Evolutionary conservation across 148 eudicot genomes (phyloP).

Genomic region (Amaranthus palmeri): DNA sequence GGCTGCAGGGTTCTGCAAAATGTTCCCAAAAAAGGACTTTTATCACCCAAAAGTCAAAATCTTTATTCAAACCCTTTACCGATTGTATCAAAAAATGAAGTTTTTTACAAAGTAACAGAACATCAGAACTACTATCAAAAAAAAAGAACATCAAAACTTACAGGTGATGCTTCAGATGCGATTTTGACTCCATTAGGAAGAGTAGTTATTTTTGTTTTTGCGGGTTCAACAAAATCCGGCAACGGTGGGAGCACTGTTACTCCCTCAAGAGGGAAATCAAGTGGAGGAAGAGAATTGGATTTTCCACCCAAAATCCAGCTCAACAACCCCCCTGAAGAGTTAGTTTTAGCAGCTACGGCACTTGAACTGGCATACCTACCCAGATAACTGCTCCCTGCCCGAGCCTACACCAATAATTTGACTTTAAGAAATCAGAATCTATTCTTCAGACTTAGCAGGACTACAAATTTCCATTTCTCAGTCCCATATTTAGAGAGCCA

Average conservation of each 20-base stretch:
- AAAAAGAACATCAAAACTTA: constrained; percentile 30
- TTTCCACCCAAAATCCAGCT: constrained; percentile 68
- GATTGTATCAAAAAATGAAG: background rate
- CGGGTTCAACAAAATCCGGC: constrained; percentile 75
- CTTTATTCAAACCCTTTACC: background rate
- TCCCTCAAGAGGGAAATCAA: constrained; percentile 71
- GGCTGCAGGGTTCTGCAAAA: constrained; percentile 72
- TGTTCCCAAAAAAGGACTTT: constrained; percentile 3
- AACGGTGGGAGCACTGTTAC: constrained; percentile 56
- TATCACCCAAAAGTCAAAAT: background rate
- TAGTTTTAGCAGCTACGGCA: constrained; percentile 58
- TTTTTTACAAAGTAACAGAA: background rate
- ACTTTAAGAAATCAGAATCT: constrained; percentile 12
- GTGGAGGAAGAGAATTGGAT: constrained; percentile 55
- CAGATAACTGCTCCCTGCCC: constrained; percentile 38
- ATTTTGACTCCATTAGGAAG: constrained; percentile 80
- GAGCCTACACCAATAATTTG: constrained; percentile 40
- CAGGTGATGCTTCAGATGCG: constrained; percentile 84
- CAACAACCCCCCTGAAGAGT: constrained; percentile 64
- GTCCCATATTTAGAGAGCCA: background rate
- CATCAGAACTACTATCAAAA: constrained; percentile 26
- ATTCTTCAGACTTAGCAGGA: background rate
- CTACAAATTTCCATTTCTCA: background rate
- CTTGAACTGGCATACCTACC: constrained; percentile 70
- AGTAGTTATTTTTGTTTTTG: constrained; percentile 70